Conservation (phyloP, 805 yeast species). For the Huiozyma sinensis region DNA sequence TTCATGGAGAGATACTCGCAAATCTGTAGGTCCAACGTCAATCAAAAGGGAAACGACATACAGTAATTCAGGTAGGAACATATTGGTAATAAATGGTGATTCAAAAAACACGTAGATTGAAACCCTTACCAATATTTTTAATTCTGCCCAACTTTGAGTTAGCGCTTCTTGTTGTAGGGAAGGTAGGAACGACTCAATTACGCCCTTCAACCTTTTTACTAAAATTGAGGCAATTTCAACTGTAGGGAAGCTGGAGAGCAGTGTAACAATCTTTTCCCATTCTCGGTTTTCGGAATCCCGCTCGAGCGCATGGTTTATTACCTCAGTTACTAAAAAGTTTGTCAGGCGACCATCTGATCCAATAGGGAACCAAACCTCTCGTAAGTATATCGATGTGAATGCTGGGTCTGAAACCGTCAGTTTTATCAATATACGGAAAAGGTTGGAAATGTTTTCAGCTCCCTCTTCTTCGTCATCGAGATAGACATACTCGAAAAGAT, state of each 20-base stretch:
- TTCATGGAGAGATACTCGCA: slow-evolving; percentile 52
- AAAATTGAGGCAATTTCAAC: slow-evolving; percentile 62
- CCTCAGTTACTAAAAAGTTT: slow-evolving; percentile 56
- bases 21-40: slow-evolving; percentile 40
- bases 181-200: slow-evolving; percentile 42
- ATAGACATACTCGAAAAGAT: slow-evolving; percentile 49
- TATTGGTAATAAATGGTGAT: slow-evolving; percentile 46
- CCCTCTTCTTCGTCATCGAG: slow-evolving; percentile 47
- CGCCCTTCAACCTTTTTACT: slow-evolving; percentile 43
- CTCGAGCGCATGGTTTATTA: slow-evolving; percentile 62
- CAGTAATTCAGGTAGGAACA: slow-evolving; percentile 61
- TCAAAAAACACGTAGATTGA: slow-evolving; percentile 62
- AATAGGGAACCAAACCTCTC: slow-evolving; percentile 57
- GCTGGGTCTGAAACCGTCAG: slow-evolving; percentile 41
- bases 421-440: slow-evolving; percentile 52
- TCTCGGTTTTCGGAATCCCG: slow-evolving; percentile 64
- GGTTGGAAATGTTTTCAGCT: slow-evolving; percentile 44
- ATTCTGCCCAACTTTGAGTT: slow-evolving; percentile 56
- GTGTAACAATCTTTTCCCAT: slow-evolving; percentile 52
- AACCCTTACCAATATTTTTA: slow-evolving; percentile 54
- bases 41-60: slow-evolving; percentile 52
- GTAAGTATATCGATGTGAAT: slow-evolving; percentile 43
- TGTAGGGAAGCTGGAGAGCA: slow-evolving; percentile 58
- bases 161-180: slow-evolving; percentile 32
- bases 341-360: slow-evolving; percentile 51